Base-by-base conservation (phyloP, 305 asterid genomes). In the Euphrasia arctica region DNA sequence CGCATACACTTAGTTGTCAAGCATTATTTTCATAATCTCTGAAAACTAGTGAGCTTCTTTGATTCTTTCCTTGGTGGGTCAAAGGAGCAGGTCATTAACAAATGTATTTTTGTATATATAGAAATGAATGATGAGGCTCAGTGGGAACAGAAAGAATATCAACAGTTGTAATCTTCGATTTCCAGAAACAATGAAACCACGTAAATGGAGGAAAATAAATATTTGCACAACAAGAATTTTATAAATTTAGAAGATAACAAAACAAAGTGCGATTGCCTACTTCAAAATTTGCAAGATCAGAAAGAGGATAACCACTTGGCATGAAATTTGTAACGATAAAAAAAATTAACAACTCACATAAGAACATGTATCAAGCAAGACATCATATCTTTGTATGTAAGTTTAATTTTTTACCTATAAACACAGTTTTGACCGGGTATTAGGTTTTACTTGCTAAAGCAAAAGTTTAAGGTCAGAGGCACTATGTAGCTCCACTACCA, bases 1-100 rank as follows among this genome's bases (percentile, higher is more conserved):
- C 45, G 50, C 51, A 45, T 48, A 66, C 42, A 36, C 64, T 66
- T 49, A 54, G 63, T 56, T 45, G 49, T n/a, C n/a, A n/a, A n/a
- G n/a, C n/a, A n/a, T n/a, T n/a, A n/a, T n/a, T 42, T 7, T 2
- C 48, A 42, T 42, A 42, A 42, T 2, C 9, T 42, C 48, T 8
- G 11, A 42, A 42, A 42, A 8, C 48, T 42, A 42, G 48, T 42
- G 48, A 12, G 48, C 48, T 10, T 42, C 2, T 2, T 42, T 4
- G 48, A 42, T 42, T 42, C 2, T 42, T 42, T 42, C 6, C 12
- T 6, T 42, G 48, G 12, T 4, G 48, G 11, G 1, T 42, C 9
- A 6, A 42, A 42, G 48, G 12, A 12, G 48, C 49, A 50, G 25
- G 9, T 8, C 28, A 43, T 43, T 42, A 34, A 32, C 42, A 48